Conservation (phyloP, 2,329 filamentous ascomycete genomes). For the Colletotrichum gigasporum region DNA sequence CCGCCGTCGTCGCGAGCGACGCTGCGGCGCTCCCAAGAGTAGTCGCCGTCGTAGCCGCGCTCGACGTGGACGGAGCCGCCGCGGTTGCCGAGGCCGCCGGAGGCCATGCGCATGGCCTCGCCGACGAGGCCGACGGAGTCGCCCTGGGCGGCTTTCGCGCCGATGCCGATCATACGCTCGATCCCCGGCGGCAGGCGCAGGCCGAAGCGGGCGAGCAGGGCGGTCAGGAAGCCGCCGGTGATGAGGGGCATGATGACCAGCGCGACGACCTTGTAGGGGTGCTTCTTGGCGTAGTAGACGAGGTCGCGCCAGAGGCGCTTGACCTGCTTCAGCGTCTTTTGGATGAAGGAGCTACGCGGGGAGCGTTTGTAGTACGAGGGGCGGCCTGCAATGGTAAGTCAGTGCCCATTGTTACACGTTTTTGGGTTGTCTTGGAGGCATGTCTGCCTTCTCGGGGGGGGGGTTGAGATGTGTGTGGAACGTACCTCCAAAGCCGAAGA, state of each 20-base stretch:
- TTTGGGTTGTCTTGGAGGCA: background rate
- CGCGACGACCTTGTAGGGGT: constrained; percentile 89
- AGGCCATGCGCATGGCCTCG: constrained; percentile 65
- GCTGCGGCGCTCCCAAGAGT: constrained; percentile 50
- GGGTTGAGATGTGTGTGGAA: constrained; percentile 21
- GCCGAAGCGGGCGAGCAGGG: constrained; percentile 81
- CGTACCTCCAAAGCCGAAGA: constrained; percentile 55
- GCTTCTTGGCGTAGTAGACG: constrained; percentile 80
- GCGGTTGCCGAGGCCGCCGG: constrained; percentile 39
- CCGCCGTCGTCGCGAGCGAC: constrained; percentile 44
- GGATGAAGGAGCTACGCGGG: constrained; percentile 81
- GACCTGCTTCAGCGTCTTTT: constrained; percentile 77
- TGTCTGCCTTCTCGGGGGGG: background rate
- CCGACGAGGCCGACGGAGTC: constrained; percentile 60
- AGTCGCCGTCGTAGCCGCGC: constrained; percentile 41
- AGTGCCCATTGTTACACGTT: background rate
- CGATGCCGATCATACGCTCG: constrained; percentile 66
- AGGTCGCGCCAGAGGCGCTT: constrained; percentile 84
- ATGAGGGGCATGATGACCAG: constrained; percentile 88
- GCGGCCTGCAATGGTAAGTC: constrained; percentile 49
- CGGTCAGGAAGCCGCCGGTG: constrained; percentile 82
- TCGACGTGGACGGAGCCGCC: constrained; percentile 43
- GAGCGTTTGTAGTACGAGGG: constrained; percentile 81
- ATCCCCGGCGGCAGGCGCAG: constrained; percentile 75
- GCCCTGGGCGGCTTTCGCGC: constrained; percentile 58